Conservation (phyloP, 768 basidiomycete genomes). For the Boletus fagicola region DNA sequence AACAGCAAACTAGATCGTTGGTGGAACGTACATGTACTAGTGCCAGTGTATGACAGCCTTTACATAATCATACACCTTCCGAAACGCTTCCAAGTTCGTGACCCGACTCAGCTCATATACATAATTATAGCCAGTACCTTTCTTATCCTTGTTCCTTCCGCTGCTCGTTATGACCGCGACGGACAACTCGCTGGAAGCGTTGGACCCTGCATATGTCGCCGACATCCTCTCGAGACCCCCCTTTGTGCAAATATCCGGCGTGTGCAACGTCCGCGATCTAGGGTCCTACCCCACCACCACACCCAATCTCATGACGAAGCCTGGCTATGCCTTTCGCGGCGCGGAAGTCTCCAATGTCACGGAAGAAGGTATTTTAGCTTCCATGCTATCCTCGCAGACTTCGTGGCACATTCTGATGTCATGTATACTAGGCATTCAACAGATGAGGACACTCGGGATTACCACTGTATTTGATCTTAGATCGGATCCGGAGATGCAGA, state of each 20-base stretch:
- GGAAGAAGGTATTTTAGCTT: conserved; percentile 52
- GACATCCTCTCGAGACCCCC: conserved; percentile 66
- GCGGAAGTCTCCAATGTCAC: conserved; percentile 74
- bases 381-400: background rate
- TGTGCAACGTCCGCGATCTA: conserved; percentile 73
- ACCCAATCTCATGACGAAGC: conserved; percentile 53
- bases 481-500: conserved; percentile 75
- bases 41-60: no score
- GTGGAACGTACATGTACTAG: no score
- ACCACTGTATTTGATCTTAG: conserved; percentile 72
- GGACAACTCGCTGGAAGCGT: conserved; percentile 48
- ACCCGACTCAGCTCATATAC: background rate
- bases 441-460: conserved; percentile 60
- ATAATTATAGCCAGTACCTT: background rate
- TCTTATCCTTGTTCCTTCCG: background rate
- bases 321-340: conserved; percentile 59
- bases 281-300: conserved; percentile 55
- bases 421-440: conserved; percentile 47
- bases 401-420: conserved; percentile 1
- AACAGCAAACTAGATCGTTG: no score
- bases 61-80: no score
- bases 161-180: conserved; percentile 19
- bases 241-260: conserved; percentile 68
- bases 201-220: conserved; percentile 65
- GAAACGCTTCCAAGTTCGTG: no score